phyloP scores from a whole-genome alignment of 768 basidiomycete genomes.

The Suillus ampliporus region DNA sequence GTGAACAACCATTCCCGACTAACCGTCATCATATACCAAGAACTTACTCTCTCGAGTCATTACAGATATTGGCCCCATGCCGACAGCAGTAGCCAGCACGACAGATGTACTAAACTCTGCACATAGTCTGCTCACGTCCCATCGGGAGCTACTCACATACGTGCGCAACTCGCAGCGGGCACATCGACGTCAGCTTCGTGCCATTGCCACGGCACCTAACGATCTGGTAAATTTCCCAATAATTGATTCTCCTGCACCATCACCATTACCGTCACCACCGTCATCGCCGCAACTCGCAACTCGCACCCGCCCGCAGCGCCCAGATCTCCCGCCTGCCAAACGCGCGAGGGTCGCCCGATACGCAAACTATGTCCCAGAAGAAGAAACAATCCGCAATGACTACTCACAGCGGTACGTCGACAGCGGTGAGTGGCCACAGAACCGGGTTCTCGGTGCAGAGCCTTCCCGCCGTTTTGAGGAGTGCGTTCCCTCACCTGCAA shows the following conservation, averaged over 20 bases:
- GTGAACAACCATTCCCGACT: not conserved
- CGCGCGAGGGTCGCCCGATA: conserved; percentile 74
- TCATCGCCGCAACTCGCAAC: conserved; percentile 48
- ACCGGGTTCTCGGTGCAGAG: conserved; percentile 90
- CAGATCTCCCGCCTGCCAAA: conserved; percentile 71
- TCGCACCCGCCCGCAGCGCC: conserved; percentile 46
- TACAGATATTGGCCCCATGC: conserved; percentile 11
- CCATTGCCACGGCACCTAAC: conserved; percentile 58
- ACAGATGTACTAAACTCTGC: conserved; percentile 63
- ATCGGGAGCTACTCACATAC: conserved; percentile 60
- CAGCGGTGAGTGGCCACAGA: conserved; percentile 91
- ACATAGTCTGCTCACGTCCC: conserved; percentile 67
- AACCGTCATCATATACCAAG: not conserved
- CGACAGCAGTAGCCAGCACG: conserved; percentile 31
- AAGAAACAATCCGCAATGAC: conserved; percentile 97
- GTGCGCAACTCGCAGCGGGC: conserved; percentile 61
- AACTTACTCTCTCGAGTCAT: not conserved
- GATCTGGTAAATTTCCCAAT: conserved; percentile 62
- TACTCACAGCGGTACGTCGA: conserved; percentile 91
- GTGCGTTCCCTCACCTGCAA: conserved; percentile 52
- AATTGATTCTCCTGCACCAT: conserved; percentile 60
- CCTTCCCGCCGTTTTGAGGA: conserved; percentile 92
- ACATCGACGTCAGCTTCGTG: conserved; percentile 60
- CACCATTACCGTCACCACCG: conserved; percentile 54
- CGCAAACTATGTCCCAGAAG: conserved; percentile 85